phyloP scores from a whole-genome alignment of 1,284 basidiomycete genomes.

The Mycosarcoma mackinlayi region DNA sequence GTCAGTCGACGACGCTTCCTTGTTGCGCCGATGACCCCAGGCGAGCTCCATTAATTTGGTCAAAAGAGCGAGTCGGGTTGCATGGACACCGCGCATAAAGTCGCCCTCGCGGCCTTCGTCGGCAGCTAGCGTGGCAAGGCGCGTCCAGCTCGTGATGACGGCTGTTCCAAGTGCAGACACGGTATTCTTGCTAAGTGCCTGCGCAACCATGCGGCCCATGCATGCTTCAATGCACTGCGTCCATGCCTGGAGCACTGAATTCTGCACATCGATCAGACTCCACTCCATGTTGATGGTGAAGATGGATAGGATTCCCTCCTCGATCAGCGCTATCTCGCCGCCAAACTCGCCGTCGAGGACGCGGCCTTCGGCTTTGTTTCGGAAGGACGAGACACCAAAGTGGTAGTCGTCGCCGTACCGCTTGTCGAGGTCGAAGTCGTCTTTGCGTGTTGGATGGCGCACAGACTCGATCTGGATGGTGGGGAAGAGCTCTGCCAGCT shows the following conservation, averaged over 20 bases:
- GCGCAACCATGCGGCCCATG: constrained; percentile 74
- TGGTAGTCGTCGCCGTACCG: constrained; percentile 83
- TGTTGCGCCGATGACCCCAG: constrained; percentile 71
- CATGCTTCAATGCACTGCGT: constrained; percentile 74
- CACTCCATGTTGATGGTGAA: constrained; percentile 82
- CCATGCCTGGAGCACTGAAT: constrained; percentile 81
- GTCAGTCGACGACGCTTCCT: constrained; percentile 56
- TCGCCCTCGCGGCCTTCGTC: constrained; percentile 80
- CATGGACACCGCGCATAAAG: constrained; percentile 85
- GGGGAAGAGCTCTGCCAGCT: constrained; percentile 65
- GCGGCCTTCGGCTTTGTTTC: constrained; percentile 64
- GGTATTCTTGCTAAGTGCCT: constrained; percentile 74
- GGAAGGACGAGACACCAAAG: constrained; percentile 71
- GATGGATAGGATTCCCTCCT: constrained; percentile 69
- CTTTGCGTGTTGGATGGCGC: constrained; percentile 74
- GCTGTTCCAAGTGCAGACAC: constrained; percentile 30
- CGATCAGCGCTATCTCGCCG: constrained; percentile 41
- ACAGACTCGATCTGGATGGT: constrained; percentile 70
- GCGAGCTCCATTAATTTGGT: constrained; percentile 80
- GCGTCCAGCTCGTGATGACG: constrained; percentile 43
- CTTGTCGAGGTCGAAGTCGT: constrained; percentile 72
- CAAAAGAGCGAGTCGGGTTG: constrained; percentile 79
- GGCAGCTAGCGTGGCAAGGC: constrained; percentile 71
- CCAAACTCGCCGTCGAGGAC: constrained; percentile 27
- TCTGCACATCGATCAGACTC: constrained; percentile 83